Percentiles rank a stretch among this genome's conserved stretches.
Evolutionary conservation across 352 stramenopile genomes (phyloP).

Genomic region (Phytophthora cryptogea): DNA sequence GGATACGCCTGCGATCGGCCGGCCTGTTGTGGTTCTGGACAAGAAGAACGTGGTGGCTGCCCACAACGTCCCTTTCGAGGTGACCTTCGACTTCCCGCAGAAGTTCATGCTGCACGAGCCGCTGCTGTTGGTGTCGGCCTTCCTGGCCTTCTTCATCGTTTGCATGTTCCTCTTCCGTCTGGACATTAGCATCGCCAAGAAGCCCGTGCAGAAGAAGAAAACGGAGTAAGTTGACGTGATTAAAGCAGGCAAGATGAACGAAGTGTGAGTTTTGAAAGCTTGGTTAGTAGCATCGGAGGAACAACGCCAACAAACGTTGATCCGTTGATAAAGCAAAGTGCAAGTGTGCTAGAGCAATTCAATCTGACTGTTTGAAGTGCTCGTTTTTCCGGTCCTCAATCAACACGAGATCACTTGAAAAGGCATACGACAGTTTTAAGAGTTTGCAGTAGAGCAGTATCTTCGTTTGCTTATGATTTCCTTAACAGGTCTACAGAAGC

Average conservation of each 20-base stretch:
- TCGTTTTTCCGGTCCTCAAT: too few relatives aligned
- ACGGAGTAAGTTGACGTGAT: conserved; percentile 53
- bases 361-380: neutral
- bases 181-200: conserved; percentile 76
- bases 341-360: conserved; percentile 2
- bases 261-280: conserved; percentile 20
- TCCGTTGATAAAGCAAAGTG: conserved; percentile 21
- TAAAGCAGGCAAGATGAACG: conserved; percentile 13
- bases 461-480: conserved; percentile 38
- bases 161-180: conserved; percentile 87
- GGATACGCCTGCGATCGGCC: conserved; percentile 79
- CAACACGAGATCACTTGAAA: neutral
- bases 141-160: conserved; percentile 84
- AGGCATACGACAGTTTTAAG: conserved; percentile 3
- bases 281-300: neutral
- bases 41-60: conserved; percentile 86
- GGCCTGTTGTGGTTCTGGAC: conserved; percentile 78
- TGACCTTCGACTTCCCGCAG: conserved; percentile 86
- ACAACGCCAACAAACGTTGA: conserved; percentile 11
- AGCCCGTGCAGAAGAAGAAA: conserved; percentile 60
- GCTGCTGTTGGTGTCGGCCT: conserved; percentile 82
- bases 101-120: conserved; percentile 88
- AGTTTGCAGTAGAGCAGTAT: conserved; percentile 50
- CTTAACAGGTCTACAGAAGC: conserved; percentile 21
- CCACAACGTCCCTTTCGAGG: conserved; percentile 85